Percentiles rank a stretch among this genome's conserved stretches.
These are phyloP conservation scores for Heliamphora pulchella DNA, from an alignment of 179 eudicot species.

Conservation along the genomic window DNA sequence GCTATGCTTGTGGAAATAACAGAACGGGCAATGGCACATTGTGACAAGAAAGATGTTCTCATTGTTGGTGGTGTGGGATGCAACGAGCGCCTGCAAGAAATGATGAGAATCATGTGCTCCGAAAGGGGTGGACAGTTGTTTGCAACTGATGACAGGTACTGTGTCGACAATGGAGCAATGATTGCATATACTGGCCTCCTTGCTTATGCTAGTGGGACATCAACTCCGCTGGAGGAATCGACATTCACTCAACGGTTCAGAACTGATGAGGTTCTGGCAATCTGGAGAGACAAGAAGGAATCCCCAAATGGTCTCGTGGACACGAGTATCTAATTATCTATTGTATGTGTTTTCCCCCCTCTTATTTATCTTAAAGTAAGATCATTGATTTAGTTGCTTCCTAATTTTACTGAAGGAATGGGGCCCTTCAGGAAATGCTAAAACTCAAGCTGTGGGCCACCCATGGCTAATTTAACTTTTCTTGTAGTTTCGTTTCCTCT, in stretches of 20 bases:
- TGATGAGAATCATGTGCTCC: conserved; percentile 87
- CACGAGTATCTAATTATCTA: not conserved
- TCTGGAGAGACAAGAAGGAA: conserved; percentile 66
- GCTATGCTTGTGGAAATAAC: conserved; percentile 99
- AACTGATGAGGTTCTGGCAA: conserved; percentile 90
- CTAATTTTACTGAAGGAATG: too few species aligned
- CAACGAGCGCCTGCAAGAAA: conserved; percentile 81
- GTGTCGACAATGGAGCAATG: conserved; percentile 96
- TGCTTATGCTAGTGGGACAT: conserved; percentile 56
- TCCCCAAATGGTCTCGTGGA: conserved; percentile 16
- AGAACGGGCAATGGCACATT: conserved; percentile 96
- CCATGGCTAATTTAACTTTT: too few species aligned
- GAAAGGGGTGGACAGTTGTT: conserved; percentile 83
- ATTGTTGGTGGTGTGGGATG: conserved; percentile 98
- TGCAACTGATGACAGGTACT: conserved; percentile 87
- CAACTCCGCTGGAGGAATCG: conserved; percentile 80
- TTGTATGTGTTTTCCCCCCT: too few species aligned
- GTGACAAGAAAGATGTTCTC: conserved; percentile 83
- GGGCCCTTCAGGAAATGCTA: too few species aligned
- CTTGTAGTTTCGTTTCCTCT: too few species aligned
- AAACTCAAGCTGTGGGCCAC: too few species aligned
- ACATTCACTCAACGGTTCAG: conserved; percentile 90
- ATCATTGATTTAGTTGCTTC: too few species aligned
- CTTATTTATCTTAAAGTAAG: too few species aligned
- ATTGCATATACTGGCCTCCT: conserved; percentile 93